phyloP scores from a whole-genome alignment of 2,329 filamentous ascomycete genomes.

The Ceratocystis cubensis region DNA sequence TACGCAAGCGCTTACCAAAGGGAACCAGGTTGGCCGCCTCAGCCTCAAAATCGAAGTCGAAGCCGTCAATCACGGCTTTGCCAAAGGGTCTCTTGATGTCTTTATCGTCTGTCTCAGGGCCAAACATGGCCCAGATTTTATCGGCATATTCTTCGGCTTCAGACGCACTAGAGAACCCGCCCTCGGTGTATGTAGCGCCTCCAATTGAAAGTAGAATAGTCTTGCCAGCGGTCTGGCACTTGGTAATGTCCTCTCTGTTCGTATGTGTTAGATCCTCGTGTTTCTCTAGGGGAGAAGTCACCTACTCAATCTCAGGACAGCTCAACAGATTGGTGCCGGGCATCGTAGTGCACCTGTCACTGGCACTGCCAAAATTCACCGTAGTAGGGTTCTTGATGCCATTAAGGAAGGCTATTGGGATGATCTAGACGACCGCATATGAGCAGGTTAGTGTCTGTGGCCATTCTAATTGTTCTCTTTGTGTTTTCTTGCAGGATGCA shows the following conservation, averaged over 20 bases:
- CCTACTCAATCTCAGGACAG: slow-evolving; percentile 54
- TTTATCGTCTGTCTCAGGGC: slow-evolving; percentile 27
- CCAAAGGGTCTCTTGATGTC: slow-evolving; percentile 31
- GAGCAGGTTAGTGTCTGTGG: background rate
- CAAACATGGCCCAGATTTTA: slow-evolving; percentile 31
- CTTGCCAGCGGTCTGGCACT: slow-evolving; percentile 33
- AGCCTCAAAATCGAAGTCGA: slow-evolving; percentile 34
- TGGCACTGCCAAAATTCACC: slow-evolving; percentile 53
- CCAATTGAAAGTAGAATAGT: slow-evolving; percentile 36
- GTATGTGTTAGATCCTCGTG: background rate
- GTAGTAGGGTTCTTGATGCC: slow-evolving; percentile 41
- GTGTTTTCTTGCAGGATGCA: background rate
- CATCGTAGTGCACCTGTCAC: slow-evolving; percentile 49
- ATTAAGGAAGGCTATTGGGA: slow-evolving; percentile 52
- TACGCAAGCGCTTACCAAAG: slow-evolving; percentile 31
- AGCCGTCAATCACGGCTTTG: slow-evolving; percentile 30
- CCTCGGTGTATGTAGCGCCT: slow-evolving; percentile 33
- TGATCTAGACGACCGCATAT: slow-evolving; percentile 25
- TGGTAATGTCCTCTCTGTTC: slow-evolving; percentile 28
- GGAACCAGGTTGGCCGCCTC: slow-evolving; percentile 24
- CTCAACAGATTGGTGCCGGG: slow-evolving; percentile 43
- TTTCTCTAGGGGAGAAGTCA: slow-evolving; percentile 16
- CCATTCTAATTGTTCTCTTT: slow-evolving; percentile 20
- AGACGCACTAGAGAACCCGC: slow-evolving; percentile 38
- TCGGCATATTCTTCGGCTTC: slow-evolving; percentile 30